Conservation (phyloP, 495 filamentous ascomycete species). For the Astrocystis sublimbata region DNA sequence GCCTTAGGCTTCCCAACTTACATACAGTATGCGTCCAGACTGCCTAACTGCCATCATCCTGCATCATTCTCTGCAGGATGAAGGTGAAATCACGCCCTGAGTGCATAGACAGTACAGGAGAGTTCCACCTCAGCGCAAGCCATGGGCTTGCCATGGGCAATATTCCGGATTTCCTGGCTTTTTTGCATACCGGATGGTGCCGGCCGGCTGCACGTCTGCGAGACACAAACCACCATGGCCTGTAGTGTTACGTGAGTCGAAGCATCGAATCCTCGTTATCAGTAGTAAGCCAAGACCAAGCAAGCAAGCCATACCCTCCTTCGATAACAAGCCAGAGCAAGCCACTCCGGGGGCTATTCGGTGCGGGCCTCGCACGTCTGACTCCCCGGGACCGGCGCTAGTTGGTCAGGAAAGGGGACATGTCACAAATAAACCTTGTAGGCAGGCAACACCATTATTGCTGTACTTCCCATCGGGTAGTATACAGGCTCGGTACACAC, state of each 20-base stretch:
- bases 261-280: not conserved
- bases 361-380: conserved; percentile 3
- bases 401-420: not conserved
- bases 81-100: not conserved
- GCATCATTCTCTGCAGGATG: not conserved
- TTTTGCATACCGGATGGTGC: conserved; percentile 14
- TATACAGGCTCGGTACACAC: not conserved
- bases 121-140: not conserved
- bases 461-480: too few relatives aligned
- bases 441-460: too few relatives aligned
- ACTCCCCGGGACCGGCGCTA: too few relatives aligned
- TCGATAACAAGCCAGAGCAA: too few relatives aligned
- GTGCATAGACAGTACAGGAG: not conserved
- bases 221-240: too few relatives aligned
- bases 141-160: too few relatives aligned
- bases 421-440: too few relatives aligned
- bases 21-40: too few relatives aligned
- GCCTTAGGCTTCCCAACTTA: not conserved
- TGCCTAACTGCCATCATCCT: not conserved
- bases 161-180: not conserved
- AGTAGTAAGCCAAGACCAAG: conserved; percentile 8
- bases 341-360: not conserved
- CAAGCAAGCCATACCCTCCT: not conserved
- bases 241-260: conserved; percentile 9
- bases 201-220: not conserved